Evolutionary conservation across 139 green algal genomes (phyloP).

Genomic region (Coccomyxa sp.): DNA sequence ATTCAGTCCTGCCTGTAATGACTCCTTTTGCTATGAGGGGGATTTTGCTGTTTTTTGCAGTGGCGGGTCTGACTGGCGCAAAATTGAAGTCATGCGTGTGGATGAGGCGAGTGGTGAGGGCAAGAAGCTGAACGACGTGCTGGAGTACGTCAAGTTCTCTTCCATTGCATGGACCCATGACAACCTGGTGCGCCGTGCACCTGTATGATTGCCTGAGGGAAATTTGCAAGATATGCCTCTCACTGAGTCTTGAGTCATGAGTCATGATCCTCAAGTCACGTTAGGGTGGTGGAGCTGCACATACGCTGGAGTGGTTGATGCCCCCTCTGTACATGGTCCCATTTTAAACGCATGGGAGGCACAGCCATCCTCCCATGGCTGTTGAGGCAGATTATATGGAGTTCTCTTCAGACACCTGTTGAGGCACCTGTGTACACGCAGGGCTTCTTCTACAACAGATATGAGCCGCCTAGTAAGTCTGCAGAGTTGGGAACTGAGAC

Average conservation of each 20-base stretch:
- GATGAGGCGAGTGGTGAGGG: constrained; percentile 38
- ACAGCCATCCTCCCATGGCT: no score
- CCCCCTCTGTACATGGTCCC: no score
- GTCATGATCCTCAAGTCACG: no score
- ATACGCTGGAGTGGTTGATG: no score
- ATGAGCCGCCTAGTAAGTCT: constrained; percentile 11
- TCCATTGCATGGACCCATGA: constrained; percentile 84
- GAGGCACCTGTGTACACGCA: not conserved
- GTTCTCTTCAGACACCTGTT: not conserved
- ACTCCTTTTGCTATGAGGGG: no score
- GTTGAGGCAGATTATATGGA: no score
- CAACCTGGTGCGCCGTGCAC: constrained; percentile 30
- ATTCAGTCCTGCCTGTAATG: not conserved
- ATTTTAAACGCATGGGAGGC: no score
- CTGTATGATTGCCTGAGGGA: not conserved
- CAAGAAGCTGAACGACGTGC: constrained; percentile 59
- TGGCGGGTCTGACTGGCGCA: constrained; percentile 62
- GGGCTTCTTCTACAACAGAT: constrained; percentile 93
- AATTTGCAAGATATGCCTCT: no score
- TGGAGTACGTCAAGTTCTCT: constrained; percentile 84
- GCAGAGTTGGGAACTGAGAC: constrained; percentile 79
- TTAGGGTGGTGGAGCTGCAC: no score
- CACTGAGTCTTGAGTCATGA: no score
- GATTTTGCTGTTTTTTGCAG: not conserved
- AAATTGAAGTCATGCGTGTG: constrained; percentile 60